Evolutionary conservation across 2,329 filamentous ascomycete genomes (phyloP), one percentile per base, ranked within the genome.

Genomic region (Berkeleyomyces rouxiae): DNA sequence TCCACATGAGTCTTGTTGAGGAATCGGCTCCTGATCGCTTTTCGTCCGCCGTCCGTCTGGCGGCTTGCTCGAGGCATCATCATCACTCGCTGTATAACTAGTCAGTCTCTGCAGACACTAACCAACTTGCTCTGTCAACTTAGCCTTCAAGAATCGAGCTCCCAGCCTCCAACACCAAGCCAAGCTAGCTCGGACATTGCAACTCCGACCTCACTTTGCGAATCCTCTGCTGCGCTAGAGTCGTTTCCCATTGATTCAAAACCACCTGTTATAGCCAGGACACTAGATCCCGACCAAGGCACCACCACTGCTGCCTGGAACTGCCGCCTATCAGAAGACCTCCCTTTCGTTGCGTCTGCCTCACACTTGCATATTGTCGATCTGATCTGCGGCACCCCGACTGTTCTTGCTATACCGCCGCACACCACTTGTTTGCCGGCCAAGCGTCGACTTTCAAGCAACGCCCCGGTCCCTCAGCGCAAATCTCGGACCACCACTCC

Each of bases 401-500:
- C 58, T 7, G 58, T 44, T 11, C 58, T 43, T 13, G 58, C 16
- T 16, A 59, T 59, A 23, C 58, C 43, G 23, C 37, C 40, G 4
- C 37, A 43, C 58, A 43, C 40, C 40, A 43, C 10, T 1, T 59
- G 23, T 9, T 7, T 46, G 40, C 42, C 60, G 23, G 33, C 49
- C 4, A 65, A 65, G 33, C 63, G 61, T 13, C 57, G 61, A 40
- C 61, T 62, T 6, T 62, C 63, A 3, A 59, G 31, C 36, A 65
- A 37, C 63, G 75, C 74, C 64, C 70, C 80, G 65, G 75, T 77
- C 58, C 73, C 72, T 64, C 78, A 81, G 66, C 77, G 81, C 67
- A 76, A 78, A 70, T 78, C 83, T 70, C 82, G 86, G 81, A 79
- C 78, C 68, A 83, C 9, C 49, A 4, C 11, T 10, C 5, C 49